Base-by-base conservation (phyloP, 495 filamentous ascomycete genomes). In the Neurospora sp. region DNA sequence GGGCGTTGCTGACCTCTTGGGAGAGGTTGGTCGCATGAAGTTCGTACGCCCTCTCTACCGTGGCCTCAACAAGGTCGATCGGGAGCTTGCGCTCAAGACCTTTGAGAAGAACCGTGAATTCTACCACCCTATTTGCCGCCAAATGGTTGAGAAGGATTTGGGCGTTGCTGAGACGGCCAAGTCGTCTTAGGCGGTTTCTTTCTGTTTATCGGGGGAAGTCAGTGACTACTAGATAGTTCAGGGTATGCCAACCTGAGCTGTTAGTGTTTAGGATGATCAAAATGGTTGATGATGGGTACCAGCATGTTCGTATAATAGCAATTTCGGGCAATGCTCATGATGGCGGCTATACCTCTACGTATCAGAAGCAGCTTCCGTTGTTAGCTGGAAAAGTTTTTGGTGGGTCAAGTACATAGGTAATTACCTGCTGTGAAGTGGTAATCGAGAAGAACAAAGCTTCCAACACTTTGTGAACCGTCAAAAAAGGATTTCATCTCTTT, bases 91-190 rank as follows among this genome's bases (percentile, higher is more conserved):
- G 9, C 75, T 93, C 53, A 85, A 88, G 79, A 97, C 95, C 1
- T 97, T 97, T 77, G 85, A 93, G 84, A 91, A 91, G 84, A 89
- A 97, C 76, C 92, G 87, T 75, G 89, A 92, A 69, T 99, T 98
- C 77, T 99, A 99, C 79, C 95, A 98, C 80, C 96, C 96, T 14
- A 99, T 98, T 74, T 97, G 95, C 78, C 87, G 91, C 71, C 88
- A 84, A 20, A 88, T 91, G 86, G 88, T 96, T 35, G 91, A 92
- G 83, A 97, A 97, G 84, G 92, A 97, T 81, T 83, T 97, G 18
- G 84, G 84, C 0, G 39, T 86, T 61, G 75, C 71, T 10, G 73
- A 75, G 70, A 46, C 38, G 4, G 38, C 40, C 14, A 44, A 53
- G 9, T 35, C 53, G 22, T 61, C 31, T 18, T 35, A 9, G 53